phyloP scores from a whole-genome alignment of 306 rosid genomes.

The Rosa multiflora region DNA sequence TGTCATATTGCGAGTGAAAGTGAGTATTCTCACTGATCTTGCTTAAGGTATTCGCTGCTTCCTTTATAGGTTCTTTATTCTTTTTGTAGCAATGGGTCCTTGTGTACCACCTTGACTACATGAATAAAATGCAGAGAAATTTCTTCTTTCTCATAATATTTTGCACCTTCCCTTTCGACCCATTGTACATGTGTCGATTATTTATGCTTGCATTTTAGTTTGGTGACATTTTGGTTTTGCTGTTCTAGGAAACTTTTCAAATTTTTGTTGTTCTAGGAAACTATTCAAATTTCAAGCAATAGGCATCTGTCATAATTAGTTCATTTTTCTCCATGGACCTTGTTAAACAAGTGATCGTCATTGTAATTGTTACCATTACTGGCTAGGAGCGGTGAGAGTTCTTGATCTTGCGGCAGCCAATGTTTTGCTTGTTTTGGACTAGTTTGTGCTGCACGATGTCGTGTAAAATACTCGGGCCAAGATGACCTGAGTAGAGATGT shows the following conservation, averaged over 20 bases:
- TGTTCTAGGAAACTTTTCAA: neutral
- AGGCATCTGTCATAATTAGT: neutral
- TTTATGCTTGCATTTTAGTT: neutral
- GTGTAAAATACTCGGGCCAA: neutral
- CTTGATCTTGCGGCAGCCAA: neutral
- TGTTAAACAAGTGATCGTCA: neutral
- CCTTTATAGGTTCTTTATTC: constrained; percentile 4
- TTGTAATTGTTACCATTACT: neutral
- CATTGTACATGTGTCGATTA: neutral
- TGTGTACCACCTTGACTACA: constrained; percentile 63
- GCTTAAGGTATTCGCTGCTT: constrained; percentile 25
- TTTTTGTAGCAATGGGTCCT: constrained; percentile 49
- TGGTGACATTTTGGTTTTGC: neutral
- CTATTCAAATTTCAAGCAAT: neutral
- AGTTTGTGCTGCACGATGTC: neutral
- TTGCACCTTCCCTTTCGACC: neutral
- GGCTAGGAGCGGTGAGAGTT: neutral
- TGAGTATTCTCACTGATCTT: constrained; percentile 41
- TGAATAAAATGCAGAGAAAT: constrained; percentile 46
- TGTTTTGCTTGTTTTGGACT: neutral
- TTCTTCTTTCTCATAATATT: neutral
- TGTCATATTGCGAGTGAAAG: constrained; percentile 37
- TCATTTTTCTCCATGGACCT: neutral
- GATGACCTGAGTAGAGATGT: too few species aligned
- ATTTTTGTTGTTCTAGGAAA: neutral